Conservation (phyloP, 2,329 filamentous ascomycete species). For the Fusarium tjaetaba region DNA sequence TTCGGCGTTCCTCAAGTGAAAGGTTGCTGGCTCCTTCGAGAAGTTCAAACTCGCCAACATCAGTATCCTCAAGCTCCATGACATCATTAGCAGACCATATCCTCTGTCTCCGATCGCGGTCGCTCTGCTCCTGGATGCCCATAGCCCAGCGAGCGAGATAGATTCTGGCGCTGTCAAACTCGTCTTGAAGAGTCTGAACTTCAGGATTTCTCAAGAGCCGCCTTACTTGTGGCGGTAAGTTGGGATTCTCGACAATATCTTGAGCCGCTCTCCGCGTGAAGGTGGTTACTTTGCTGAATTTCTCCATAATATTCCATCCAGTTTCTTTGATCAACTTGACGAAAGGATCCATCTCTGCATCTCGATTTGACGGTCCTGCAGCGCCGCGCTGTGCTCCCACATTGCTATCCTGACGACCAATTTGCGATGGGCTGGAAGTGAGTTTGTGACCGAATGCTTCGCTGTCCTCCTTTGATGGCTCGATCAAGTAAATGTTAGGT, state of each 20-base stretch:
- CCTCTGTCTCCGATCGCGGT: conserved; percentile 82
- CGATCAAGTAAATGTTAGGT: conserved; percentile 89
- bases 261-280: conserved; percentile 93
- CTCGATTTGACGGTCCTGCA: conserved; percentile 56
- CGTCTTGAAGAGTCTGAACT: conserved; percentile 93
- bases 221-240: conserved; percentile 86
- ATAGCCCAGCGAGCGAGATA: conserved; percentile 98
- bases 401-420: conserved; percentile 47
- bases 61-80: conserved; percentile 91
- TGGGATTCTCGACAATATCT: conserved; percentile 90
- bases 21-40: conserved; percentile 81
- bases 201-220: conserved; percentile 89
- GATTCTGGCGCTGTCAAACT: conserved; percentile 94
- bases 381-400: conserved; percentile 44
- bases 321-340: conserved; percentile 95
- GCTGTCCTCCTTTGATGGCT: conserved; percentile 86
- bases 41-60: conserved; percentile 95
- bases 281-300: conserved; percentile 96
- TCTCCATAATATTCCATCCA: conserved; percentile 95
- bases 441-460: conserved; percentile 78
- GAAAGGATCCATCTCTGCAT: conserved; percentile 89
- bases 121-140: conserved; percentile 97
- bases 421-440: conserved; percentile 50
- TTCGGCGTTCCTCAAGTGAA: conserved; percentile 79
- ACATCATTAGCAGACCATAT: conserved; percentile 96